These are phyloP conservation scores for Middelhovenomyces tepae DNA, from an alignment of 805 yeast genomes.

Conservation along the genomic window DNA sequence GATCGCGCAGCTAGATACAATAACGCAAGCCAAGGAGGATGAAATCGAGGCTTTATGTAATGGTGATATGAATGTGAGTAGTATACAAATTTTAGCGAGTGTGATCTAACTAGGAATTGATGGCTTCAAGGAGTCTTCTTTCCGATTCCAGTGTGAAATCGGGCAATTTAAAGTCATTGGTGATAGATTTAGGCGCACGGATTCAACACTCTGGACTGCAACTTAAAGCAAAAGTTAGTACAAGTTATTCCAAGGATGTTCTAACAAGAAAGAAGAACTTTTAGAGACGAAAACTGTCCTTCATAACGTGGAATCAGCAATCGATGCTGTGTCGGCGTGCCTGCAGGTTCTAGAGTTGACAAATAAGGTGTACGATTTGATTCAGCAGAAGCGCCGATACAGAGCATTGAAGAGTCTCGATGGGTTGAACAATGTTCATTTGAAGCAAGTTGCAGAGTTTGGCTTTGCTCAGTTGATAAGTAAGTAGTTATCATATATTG, in stretches of 20 bases:
- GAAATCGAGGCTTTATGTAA: constrained; percentile 58
- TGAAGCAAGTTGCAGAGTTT: constrained; percentile 57
- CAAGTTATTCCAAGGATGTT: too few species aligned
- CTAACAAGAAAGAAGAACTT: constrained; percentile 41
- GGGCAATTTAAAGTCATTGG: neutral
- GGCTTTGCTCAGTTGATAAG: constrained; percentile 68
- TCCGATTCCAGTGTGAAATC: neutral
- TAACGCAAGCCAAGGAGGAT: constrained; percentile 50
- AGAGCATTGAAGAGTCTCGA: constrained; percentile 80
- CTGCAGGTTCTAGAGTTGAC: constrained; percentile 78
- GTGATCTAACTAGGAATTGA: neutral
- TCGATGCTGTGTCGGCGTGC: constrained; percentile 58
- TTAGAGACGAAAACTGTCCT: constrained; percentile 56
- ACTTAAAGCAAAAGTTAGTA: too few species aligned
- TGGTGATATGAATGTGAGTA: constrained; percentile 43
- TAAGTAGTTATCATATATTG: too few species aligned
- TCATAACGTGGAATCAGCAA: constrained; percentile 62
- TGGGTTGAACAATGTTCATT: constrained; percentile 57
- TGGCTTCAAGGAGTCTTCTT: neutral
- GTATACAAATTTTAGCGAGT: constrained; percentile 6
- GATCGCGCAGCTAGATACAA: constrained; percentile 44
- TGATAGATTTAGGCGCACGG: neutral
- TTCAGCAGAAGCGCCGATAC: constrained; percentile 65
- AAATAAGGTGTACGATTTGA: constrained; percentile 74
- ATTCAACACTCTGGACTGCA: neutral